phyloP scores from a whole-genome alignment of 108 stramenopile species.

The Nitzschia sp. region DNA sequence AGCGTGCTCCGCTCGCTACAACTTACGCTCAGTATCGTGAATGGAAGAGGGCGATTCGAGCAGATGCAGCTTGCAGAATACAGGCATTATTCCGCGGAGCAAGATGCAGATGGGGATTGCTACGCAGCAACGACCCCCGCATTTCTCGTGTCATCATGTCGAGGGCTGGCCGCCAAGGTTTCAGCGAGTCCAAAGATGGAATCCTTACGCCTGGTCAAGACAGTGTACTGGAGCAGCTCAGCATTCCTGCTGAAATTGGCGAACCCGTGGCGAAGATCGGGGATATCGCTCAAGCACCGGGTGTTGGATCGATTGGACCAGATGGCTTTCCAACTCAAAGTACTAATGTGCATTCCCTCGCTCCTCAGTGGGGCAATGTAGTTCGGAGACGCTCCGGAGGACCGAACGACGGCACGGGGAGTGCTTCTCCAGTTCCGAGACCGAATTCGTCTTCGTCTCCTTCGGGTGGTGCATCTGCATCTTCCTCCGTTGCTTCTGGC shows the following conservation, averaged over 20 bases:
- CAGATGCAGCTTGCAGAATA: conserved; percentile 84
- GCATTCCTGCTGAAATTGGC: conserved; percentile 79
- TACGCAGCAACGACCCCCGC: conserved; percentile 47
- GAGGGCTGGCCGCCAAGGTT: conserved; percentile 37
- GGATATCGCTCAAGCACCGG: conserved; percentile 21
- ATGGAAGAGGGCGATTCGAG: conserved; percentile 88
- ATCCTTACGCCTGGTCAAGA: conserved; percentile 11
- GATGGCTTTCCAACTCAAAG: conserved; percentile 14
- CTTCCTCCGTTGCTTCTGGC: conserved; percentile 3
- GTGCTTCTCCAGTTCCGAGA: conserved; percentile 19
- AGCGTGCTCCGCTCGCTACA: conserved; percentile 83
- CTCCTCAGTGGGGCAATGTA: conserved; percentile 30
- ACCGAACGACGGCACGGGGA: neutral
- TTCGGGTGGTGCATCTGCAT: neutral
- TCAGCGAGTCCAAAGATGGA: neutral
- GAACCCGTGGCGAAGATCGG: neutral
- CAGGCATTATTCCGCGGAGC: conserved; percentile 81
- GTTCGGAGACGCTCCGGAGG: conserved; percentile 16
- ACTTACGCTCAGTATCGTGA: conserved; percentile 89
- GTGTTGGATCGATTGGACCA: conserved; percentile 14
- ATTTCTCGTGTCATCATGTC: conserved; percentile 51
- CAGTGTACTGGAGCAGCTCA: conserved; percentile 49
- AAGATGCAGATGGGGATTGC: conserved; percentile 43
- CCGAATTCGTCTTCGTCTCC: conserved; percentile 17
- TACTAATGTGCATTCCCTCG: conserved; percentile 16